Evolutionary conservation across 2,329 filamentous ascomycete genomes (phyloP).

Genomic region (Scytalidium sp.): DNA sequence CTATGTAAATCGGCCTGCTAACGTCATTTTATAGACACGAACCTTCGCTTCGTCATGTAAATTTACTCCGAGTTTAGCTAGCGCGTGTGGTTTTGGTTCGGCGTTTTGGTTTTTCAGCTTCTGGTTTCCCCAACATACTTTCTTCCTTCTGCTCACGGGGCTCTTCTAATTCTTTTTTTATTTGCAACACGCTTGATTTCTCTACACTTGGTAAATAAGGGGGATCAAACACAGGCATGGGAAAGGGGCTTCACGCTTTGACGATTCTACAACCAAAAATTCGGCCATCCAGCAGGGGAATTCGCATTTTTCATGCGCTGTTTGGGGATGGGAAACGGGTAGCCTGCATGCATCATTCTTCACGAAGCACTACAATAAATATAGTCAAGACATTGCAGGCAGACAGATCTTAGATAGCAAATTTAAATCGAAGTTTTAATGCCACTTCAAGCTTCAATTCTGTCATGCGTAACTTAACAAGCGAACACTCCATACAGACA

Average conservation of each 20-base stretch:
- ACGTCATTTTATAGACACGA: slow-evolving; percentile 46
- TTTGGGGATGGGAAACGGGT: no score
- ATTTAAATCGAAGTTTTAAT: no score
- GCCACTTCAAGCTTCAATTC: no score
- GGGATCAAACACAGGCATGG: no score
- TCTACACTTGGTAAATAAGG: no score
- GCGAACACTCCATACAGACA: no score
- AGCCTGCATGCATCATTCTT: no score
- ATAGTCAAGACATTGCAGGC: no score
- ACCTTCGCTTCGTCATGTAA: slow-evolving; percentile 61
- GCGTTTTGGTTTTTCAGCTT: background rate
- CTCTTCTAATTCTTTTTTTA: background rate
- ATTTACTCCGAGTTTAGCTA: slow-evolving; percentile 8
- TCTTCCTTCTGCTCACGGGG: background rate
- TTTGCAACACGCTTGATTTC: background rate
- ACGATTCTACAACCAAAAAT: background rate
- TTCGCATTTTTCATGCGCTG: no score
- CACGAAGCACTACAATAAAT: no score
- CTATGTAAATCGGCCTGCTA: slow-evolving; percentile 7
- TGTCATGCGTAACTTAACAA: no score
- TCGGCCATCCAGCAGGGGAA: background rate
- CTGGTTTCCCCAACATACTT: background rate
- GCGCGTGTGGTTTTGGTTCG: background rate
- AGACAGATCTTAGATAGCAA: no score
- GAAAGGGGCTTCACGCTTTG: background rate